These are phyloP conservation scores for Tetracladium marchalianum DNA, from an alignment of 495 filamentous ascomycete genomes.

Conservation along the genomic window DNA sequence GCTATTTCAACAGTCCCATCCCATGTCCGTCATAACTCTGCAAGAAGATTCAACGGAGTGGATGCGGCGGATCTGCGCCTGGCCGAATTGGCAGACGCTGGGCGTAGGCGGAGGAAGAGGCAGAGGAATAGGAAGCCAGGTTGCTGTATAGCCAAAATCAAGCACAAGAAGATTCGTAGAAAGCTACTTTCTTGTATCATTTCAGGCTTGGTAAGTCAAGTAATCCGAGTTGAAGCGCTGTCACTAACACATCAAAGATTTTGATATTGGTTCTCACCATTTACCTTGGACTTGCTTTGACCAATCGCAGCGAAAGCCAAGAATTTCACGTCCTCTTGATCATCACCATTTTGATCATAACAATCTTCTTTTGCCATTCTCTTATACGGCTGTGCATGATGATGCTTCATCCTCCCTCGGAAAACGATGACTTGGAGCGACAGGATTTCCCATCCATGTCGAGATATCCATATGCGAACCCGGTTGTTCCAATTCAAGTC, in stretches of 20 bases:
- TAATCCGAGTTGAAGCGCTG: background rate
- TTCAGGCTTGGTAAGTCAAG: constrained; percentile 42
- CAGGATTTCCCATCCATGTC: constrained; percentile 31
- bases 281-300: constrained; percentile 28
- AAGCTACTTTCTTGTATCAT: constrained; percentile 37
- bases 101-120: constrained; percentile 12
- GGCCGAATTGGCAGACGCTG: constrained; percentile 20
- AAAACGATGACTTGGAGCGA: constrained; percentile 11
- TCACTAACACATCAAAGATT: constrained; percentile 34
- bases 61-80: constrained; percentile 27
- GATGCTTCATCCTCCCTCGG: constrained; percentile 24
- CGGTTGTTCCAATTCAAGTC: constrained; percentile 50
- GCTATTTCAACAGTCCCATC: constrained; percentile 9
- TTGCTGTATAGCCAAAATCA: constrained; percentile 31
- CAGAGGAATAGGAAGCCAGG: background rate
- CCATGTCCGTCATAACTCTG: constrained; percentile 4
- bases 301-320: constrained; percentile 27
- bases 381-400: constrained; percentile 64
- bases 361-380: constrained; percentile 72
- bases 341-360: constrained; percentile 58
- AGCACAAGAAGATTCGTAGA: constrained; percentile 37
- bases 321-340: constrained; percentile 70
- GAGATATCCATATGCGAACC: constrained; percentile 49
- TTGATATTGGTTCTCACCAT: constrained; percentile 56
- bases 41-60: constrained; percentile 23